Evolutionary conservation across 441 rosid genomes (phyloP), one percentile per base, ranked within the genome.

Genomic region (Erysimum pusillum): DNA sequence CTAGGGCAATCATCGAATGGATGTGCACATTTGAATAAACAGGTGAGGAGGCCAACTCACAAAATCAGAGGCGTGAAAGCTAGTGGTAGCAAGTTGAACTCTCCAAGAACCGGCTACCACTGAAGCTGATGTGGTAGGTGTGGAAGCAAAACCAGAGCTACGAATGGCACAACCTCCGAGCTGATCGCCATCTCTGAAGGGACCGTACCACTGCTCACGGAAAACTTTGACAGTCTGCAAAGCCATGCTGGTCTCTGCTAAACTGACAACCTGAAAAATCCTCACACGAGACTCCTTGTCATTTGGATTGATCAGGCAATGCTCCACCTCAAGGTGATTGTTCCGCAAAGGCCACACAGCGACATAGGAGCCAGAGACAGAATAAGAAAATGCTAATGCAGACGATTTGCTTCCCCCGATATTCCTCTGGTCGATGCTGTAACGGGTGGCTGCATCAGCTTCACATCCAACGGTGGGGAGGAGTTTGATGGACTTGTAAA

Each of bases 381-480:
- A 85, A 71, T 88, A 95, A 32, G 91, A 91, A 84, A 95, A 91
- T 44, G 88, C 85, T 17, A 85, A 87, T 48, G 85, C 53, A 20
- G 83, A 80, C 48, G 77, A 89, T 51, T 75, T 44, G 73, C 62
- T 75, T 4, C 81, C 87, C 38, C 84, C 87, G 71, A 85, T 70
- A 70, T 58, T 80, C 80, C 90, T 84, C 45, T 83, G 83, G 45
- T 88, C 88, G 10, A 86, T 67, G 80, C 75, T 86, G 79, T 89
- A 78, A 34, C 86, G 88, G 2, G 98, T 95, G 57, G 98, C 96
- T 18, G 97, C 97, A 81, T 92, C 99, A 1, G 97, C 99, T 87
- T 95, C 98, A 52, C 99, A 95, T 58, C 98, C 99, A 11, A 95
- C 97, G 3, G 99, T 92, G n/a, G 99, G 99, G 44, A 92, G 97